A percentile compares a stretch with the other conserved stretches of the same genome.
Evolutionary conservation across 495 filamentous ascomycete genomes (phyloP).

Genomic region (Penicillium antarcticum): DNA sequence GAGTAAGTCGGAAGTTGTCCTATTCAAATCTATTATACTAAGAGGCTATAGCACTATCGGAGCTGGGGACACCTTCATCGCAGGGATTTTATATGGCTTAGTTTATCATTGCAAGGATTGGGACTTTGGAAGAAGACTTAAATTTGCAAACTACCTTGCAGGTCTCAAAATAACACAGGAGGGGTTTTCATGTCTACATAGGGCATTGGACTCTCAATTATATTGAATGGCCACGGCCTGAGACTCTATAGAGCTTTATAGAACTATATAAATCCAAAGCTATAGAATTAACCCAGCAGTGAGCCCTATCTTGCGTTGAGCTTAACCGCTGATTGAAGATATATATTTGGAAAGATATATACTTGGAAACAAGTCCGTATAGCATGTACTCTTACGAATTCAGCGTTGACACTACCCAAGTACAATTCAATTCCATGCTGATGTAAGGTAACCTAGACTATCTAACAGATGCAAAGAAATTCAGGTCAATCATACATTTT

Average conservation of each 20-base stretch:
- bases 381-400: no score
- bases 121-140: slow-evolving; percentile 48
- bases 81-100: slow-evolving; percentile 63
- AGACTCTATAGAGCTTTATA: not conserved
- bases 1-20: no score
- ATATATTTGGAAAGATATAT: no score
- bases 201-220: slow-evolving; percentile 11
- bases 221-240: not conserved
- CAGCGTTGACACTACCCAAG: no score
- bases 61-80: slow-evolving; percentile 74
- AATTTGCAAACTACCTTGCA: slow-evolving; percentile 63
- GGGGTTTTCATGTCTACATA: slow-evolving; percentile 56
- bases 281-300: no score
- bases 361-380: no score
- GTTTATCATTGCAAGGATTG: slow-evolving; percentile 49
- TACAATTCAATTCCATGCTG: no score
- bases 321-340: no score
- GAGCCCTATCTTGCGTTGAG: no score
- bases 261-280: no score
- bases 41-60: slow-evolving; percentile 55
- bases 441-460: no score
- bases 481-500: not conserved
- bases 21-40: slow-evolving; percentile 1
- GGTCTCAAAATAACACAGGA: slow-evolving; percentile 65
- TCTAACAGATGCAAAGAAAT: no score